These are phyloP conservation scores for Verticillium dahliae DNA, from an alignment of 2,329 filamentous ascomycete species.

Conservation along the genomic window DNA sequence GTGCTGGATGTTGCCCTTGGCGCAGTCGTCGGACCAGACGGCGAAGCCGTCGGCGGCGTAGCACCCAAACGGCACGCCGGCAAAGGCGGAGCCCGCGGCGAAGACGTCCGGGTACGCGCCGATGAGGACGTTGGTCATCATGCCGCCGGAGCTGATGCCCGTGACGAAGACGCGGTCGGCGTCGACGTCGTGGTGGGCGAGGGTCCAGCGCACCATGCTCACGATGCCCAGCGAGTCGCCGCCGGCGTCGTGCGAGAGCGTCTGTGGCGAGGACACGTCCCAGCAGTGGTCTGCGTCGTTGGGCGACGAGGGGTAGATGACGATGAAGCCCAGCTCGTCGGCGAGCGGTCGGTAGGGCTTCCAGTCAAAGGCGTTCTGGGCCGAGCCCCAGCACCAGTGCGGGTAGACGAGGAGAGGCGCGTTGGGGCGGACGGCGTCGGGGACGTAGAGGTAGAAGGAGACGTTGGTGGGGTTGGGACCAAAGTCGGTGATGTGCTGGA, in stretches of 20 bases:
- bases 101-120: constrained; percentile 47
- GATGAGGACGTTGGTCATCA: constrained; percentile 49
- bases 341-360: constrained; percentile 48
- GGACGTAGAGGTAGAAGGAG: constrained; percentile 45
- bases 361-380: constrained; percentile 37
- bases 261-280: constrained; percentile 47
- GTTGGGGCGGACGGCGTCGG: constrained; percentile 29
- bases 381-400: constrained; percentile 52
- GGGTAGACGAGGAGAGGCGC: constrained; percentile 49
- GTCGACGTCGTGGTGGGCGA: constrained; percentile 38
- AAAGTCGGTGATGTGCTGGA: constrained; percentile 16
- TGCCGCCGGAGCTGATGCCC: constrained; percentile 43
- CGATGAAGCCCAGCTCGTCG: constrained; percentile 46
- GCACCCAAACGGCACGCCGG: constrained; percentile 38
- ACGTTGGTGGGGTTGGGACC: constrained; percentile 43
- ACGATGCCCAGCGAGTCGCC: constrained; percentile 45
- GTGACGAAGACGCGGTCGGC: constrained; percentile 41
- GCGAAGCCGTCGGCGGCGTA: constrained; percentile 33
- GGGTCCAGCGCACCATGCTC: constrained; percentile 46
- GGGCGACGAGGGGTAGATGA: constrained; percentile 31
- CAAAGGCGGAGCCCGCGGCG: constrained; percentile 39
- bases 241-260: constrained; percentile 41
- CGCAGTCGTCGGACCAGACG: constrained; percentile 47
- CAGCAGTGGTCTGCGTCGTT: constrained; percentile 42
- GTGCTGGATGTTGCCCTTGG: constrained; percentile 36